Base-by-base conservation (phyloP, 2,329 filamentous ascomycete species). In the Diplodia corticola region DNA sequence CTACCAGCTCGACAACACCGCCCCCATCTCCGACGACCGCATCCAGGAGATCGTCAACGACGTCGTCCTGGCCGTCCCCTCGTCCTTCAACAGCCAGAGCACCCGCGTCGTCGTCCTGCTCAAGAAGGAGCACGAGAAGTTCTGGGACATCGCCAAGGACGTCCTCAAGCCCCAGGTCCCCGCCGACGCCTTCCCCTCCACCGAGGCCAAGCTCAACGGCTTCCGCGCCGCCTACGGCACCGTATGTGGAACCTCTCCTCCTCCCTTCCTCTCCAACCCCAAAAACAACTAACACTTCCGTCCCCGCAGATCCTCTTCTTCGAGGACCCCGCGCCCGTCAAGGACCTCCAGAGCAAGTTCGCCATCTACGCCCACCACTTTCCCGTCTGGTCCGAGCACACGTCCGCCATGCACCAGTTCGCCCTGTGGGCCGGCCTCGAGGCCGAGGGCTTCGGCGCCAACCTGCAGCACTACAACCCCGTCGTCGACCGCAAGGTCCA, bases 391-490 rank as follows among this genome's bases (percentile, higher is more conserved):
- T 88, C 88, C 66, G 82, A 85, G 69, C 92, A 97, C 80, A 88
- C 89, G 69, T 86, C 85, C 76, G 93, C 86, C 78, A 97, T 97
- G 88, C 86, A 91, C 74, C 91, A 97, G 83, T 90, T 86, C 80
- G 83, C 87, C 70, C 77, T 92, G 71, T 97, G 93, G 93, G 89
- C 89, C 20, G 91, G 89, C 4, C 87, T 97, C 66, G 91, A 93
- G 81, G 84, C 89, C 68, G 92, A 95, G 77, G 92, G 93, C 33
- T 86, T 96, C 66, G 92, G 92, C 70, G 91, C 89, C 76, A 96
- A 93, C 84, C 85, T 97, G 63, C 93, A 97, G 84, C 93, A 97
- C 83, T 96, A 96, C 84, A 95, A 92, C 85, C 92, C 92, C 22
- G 79, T 97, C 67, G 87, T 96, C 71, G 90, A 96, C 80, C 83